Percentiles rank a stretch among this genome's conserved stretches.
These are phyloP conservation scores for Rhododendron ovatum DNA, from an alignment of 148 eudicot genomes.

Conservation along the genomic window DNA sequence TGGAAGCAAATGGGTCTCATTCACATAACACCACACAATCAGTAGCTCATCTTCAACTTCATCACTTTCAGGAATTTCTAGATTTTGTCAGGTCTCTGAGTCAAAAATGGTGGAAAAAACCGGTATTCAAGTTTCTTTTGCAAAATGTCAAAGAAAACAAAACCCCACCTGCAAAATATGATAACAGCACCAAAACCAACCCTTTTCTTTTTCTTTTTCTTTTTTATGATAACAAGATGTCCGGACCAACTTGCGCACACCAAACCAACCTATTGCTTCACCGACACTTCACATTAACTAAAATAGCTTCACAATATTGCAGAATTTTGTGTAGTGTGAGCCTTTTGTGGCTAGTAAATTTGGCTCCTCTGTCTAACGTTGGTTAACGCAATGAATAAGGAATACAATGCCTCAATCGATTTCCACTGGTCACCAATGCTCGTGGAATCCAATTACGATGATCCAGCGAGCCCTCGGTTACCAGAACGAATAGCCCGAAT, in stretches of 20 bases:
- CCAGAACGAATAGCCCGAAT: constrained; percentile 64
- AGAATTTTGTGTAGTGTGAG: too few relatives aligned
- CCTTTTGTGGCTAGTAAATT: not conserved
- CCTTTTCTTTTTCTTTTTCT: too few relatives aligned
- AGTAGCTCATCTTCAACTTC: not conserved
- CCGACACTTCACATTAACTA: not conserved
- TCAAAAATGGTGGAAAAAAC: too few relatives aligned
- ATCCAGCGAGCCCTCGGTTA: constrained; percentile 56
- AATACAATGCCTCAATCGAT: constrained; percentile 82
- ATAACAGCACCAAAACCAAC: not conserved
- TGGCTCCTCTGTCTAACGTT: not conserved
- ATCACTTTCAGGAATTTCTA: not conserved
- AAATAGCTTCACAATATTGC: not conserved
- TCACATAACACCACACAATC: not conserved
- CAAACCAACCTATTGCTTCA: not conserved
- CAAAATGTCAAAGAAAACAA: too few relatives aligned
- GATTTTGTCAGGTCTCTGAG: too few relatives aligned
- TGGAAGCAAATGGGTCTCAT: too few relatives aligned
- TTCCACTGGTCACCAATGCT: constrained; percentile 87
- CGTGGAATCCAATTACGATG: constrained; percentile 84
- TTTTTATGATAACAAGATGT: too few relatives aligned
- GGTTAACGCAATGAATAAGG: constrained; percentile 32
- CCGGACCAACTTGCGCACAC: too few relatives aligned
- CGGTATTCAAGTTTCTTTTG: too few relatives aligned
- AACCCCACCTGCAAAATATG: not conserved